A percentile compares a stretch with the other conserved stretches of the same genome.
These are phyloP conservation scores for Cladosporium sp. DNA, from an alignment of 2,329 filamentous ascomycete species.

Conservation along the genomic window DNA sequence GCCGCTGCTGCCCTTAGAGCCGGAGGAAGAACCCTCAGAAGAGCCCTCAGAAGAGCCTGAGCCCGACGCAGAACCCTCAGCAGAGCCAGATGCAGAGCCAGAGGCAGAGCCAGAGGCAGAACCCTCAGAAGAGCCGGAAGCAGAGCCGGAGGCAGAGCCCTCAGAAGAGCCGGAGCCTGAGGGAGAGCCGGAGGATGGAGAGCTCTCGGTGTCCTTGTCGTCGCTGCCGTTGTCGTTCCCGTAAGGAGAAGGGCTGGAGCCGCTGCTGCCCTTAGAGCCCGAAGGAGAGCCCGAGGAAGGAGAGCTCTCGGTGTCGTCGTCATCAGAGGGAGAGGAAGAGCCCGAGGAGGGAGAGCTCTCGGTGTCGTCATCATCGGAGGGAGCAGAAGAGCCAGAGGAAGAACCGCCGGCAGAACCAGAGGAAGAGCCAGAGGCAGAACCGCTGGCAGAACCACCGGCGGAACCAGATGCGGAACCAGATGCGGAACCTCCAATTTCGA, in stretches of 20 bases:
- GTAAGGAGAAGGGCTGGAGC: neutral
- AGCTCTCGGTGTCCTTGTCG: neutral
- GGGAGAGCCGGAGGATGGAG: too few species aligned
- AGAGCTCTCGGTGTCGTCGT: neutral
- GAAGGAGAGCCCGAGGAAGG: neutral
- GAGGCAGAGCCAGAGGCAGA: neutral
- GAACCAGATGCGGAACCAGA: conserved; percentile 1
- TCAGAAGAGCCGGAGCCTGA: too few species aligned
- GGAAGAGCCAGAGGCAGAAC: neutral
- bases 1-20: neutral
- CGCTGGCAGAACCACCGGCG: neutral
- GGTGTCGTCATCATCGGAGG: neutral
- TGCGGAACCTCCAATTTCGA: neutral
- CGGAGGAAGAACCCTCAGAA: neutral
- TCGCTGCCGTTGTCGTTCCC: conserved; percentile 8
- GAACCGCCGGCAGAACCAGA: neutral
- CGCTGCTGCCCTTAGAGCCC: neutral
- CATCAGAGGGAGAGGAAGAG: too few species aligned
- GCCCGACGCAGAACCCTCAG: neutral
- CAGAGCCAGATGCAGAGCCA: neutral
- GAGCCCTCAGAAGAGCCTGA: neutral
- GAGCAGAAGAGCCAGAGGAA: too few species aligned
- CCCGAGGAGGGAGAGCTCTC: conserved; percentile 3
- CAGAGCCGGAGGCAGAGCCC: neutral
- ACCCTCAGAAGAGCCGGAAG: neutral